Conservation (phyloP, 2,329 filamentous ascomycete genomes). For the Microascus cirrosus region DNA sequence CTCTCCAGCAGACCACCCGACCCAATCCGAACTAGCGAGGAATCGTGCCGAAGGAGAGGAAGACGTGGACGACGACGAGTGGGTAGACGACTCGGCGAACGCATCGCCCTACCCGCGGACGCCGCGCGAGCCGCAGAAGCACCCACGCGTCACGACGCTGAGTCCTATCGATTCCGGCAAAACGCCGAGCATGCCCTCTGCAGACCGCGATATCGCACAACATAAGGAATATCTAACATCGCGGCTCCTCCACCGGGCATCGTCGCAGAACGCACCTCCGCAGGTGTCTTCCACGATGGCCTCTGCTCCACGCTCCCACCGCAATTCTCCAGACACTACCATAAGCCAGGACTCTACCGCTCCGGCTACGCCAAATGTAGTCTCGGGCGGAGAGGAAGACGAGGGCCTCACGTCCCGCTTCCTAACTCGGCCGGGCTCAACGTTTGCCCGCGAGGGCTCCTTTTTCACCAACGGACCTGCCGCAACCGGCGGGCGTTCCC, state of each 20-base stretch:
- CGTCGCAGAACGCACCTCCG: conserved; percentile 49
- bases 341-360: conserved; percentile 17
- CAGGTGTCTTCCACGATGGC: conserved; percentile 53
- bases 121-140: not conserved
- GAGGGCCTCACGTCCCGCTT: conserved; percentile 48
- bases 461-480: conserved; percentile 28
- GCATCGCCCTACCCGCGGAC: conserved; percentile 40
- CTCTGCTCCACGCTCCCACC: conserved; percentile 21
- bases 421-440: conserved; percentile 38
- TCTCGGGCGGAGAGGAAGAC: conserved; percentile 23
- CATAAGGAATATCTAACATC: conserved; percentile 59
- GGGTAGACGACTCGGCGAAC: conserved; percentile 55
- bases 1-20: conserved; percentile 42
- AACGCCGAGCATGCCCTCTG: conserved; percentile 1
- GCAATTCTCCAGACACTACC: conserved; percentile 15
- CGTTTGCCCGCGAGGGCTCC: conserved; percentile 37
- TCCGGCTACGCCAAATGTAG: conserved; percentile 25
- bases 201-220: conserved; percentile 27
- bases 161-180: not conserved
- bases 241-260: conserved; percentile 52
- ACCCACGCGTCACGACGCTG: not conserved
- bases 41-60: conserved; percentile 28
- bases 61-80: conserved; percentile 41
- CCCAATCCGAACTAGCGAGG: conserved; percentile 52
- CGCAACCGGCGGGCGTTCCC: conserved; percentile 16